Evolutionary conservation across 352 stramenopile species (phyloP).

Genomic region (Globisporangium takayamanum): DNA sequence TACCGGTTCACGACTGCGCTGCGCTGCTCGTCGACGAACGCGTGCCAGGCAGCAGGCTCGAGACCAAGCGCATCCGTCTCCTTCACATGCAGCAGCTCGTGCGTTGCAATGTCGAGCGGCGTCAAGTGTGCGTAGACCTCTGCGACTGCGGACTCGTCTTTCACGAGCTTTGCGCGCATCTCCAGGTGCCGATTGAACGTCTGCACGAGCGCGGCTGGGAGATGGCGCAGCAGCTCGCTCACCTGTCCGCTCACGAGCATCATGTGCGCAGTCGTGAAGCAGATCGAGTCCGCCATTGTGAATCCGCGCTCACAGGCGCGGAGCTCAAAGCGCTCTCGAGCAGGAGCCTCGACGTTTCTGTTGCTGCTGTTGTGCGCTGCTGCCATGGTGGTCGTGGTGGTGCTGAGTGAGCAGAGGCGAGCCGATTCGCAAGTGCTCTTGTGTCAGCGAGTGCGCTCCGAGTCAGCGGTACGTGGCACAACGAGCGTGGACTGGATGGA

Average conservation of each 20-base stretch:
- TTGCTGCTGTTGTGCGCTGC: no score
- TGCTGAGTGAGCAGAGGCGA: no score
- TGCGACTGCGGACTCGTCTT: constrained; percentile 28
- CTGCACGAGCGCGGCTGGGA: constrained; percentile 19
- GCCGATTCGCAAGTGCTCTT: no score
- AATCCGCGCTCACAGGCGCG: constrained; percentile 33
- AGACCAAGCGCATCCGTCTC: neutral
- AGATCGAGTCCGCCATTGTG: constrained; percentile 22
- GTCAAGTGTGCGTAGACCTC: constrained; percentile 25
- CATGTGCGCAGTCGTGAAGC: constrained; percentile 6
- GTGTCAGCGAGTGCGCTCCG: no score
- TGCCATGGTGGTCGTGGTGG: no score
- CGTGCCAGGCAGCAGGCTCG: constrained; percentile 1
- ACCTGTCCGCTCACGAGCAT: constrained; percentile 29
- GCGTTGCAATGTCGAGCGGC: neutral
- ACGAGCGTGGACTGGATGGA: no score
- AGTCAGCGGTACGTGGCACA: no score
- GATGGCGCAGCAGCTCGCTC: constrained; percentile 17
- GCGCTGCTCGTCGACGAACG: neutral
- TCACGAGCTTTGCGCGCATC: constrained; percentile 32
- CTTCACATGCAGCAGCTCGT: constrained; percentile 3
- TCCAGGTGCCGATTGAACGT: constrained; percentile 41
- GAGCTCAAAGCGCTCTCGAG: constrained; percentile 8
- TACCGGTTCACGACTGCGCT: constrained; percentile 3
- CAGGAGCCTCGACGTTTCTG: no score